A percentile compares a stretch with the other conserved stretches of the same genome.
Evolutionary conservation across 1,284 basidiomycete genomes (phyloP).

Genomic region (Cutaneotrichosporon sp.): DNA sequence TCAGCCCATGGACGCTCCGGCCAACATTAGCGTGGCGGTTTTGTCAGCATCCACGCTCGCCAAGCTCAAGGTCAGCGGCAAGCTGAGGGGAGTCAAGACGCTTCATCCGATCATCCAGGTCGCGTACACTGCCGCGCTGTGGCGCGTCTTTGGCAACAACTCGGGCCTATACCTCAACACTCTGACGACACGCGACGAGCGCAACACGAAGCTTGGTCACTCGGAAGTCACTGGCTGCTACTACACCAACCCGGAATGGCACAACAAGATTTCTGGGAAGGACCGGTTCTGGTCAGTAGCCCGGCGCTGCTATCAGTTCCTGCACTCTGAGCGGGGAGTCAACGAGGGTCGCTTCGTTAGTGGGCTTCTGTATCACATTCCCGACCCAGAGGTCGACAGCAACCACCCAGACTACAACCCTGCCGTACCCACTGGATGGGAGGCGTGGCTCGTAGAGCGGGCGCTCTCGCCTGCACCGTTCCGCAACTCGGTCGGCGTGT

Average conservation of each 20-base stretch:
- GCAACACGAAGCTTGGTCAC: conserved; percentile 22
- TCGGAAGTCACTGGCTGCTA: conserved; percentile 31
- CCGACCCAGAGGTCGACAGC: conserved; percentile 17
- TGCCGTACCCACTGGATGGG: conserved; percentile 34
- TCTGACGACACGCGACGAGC: conserved; percentile 22
- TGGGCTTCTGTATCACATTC: conserved; percentile 33
- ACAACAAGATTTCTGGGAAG: conserved; percentile 4
- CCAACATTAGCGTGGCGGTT: conserved; percentile 13
- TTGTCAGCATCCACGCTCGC: conserved; percentile 14
- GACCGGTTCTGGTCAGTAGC: conserved; percentile 28
- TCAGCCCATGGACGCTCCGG: neutral
- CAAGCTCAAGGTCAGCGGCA: conserved; percentile 19
- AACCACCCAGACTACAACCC: conserved; percentile 11
- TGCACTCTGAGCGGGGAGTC: neutral
- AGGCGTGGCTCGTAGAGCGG: conserved; percentile 27
- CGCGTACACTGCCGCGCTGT: conserved; percentile 28
- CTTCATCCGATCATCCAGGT: conserved; percentile 35
- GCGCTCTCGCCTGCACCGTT: conserved; percentile 13
- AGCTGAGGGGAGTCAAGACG: conserved; percentile 23
- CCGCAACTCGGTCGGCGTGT: conserved; percentile 19
- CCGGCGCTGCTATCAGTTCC: neutral
- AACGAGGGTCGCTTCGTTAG: conserved; percentile 21
- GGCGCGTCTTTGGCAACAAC: conserved; percentile 15
- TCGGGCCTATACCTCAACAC: conserved; percentile 3
- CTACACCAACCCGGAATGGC: conserved; percentile 18